A percentile compares a stretch with the other conserved stretches of the same genome.
Conservation (phyloP, 371 early-diverging fungal genomes). For the Chytridium lagenaria region DNA sequence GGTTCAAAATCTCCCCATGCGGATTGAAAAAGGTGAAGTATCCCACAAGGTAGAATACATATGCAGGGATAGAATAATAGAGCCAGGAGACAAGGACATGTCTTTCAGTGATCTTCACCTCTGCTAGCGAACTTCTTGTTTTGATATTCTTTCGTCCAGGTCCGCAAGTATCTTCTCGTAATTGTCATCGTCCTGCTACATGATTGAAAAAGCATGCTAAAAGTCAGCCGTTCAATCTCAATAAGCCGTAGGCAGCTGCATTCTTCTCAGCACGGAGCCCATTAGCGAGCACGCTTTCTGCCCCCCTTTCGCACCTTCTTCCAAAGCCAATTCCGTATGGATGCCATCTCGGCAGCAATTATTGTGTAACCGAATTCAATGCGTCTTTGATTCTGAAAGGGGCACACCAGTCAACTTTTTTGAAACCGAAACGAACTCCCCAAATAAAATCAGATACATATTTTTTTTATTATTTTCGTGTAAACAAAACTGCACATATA, state of each 20-base stretch:
- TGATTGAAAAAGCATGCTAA: too few relatives aligned
- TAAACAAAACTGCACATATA: too few relatives aligned
- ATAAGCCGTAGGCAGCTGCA: too few relatives aligned
- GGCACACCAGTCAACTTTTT: too few relatives aligned
- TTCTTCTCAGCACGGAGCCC: too few relatives aligned
- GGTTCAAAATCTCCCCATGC: constrained; percentile 48
- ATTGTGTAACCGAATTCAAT: too few relatives aligned
- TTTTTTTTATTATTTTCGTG: too few relatives aligned
- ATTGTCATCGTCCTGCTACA: constrained; percentile 16
- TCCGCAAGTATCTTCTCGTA: constrained; percentile 24
- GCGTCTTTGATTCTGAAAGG: too few relatives aligned
- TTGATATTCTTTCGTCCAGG: constrained; percentile 21
- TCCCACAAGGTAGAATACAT: constrained; percentile 66
- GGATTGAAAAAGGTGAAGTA: constrained; percentile 62
- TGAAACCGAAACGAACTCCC: too few relatives aligned
- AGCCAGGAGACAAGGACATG: constrained; percentile 65
- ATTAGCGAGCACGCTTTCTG: too few relatives aligned
- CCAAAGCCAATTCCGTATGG: constrained; percentile 7
- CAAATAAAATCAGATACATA: too few relatives aligned
- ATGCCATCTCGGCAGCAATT: neutral
- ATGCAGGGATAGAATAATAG: constrained; percentile 70
- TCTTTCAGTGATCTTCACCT: neutral
- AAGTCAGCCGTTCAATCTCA: too few relatives aligned
- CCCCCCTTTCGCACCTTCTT: neutral
- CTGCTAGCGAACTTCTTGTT: constrained; percentile 16